Percentiles rank a stretch among this genome's conserved stretches.
These are phyloP conservation scores for Fusarium pilosicola DNA, from an alignment of 2,329 filamentous ascomycete genomes.

Conservation along the genomic window DNA sequence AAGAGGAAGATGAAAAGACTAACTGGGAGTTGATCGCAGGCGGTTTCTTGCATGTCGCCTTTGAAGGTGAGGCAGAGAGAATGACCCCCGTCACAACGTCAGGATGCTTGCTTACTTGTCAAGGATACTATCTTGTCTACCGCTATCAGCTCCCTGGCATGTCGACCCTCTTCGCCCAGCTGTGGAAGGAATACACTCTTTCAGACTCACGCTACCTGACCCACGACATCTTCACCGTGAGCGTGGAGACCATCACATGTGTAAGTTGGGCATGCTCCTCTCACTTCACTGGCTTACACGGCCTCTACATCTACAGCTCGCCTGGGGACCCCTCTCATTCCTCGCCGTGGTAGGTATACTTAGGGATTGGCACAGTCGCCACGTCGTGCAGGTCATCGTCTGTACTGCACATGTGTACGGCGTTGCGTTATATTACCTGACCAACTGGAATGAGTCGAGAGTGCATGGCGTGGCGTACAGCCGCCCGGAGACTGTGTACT, in stretches of 20 bases:
- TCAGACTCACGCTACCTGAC: conserved; percentile 90
- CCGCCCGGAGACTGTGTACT: conserved; percentile 69
- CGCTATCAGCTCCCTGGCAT: conserved; percentile 72
- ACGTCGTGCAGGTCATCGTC: conserved; percentile 62
- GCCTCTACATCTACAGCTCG: conserved; percentile 50
- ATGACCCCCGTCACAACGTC: neutral
- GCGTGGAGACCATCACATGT: conserved; percentile 84
- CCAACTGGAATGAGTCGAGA: conserved; percentile 61
- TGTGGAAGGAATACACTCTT: conserved; percentile 93
- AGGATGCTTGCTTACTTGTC: neutral
- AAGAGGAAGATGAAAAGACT: neutral
- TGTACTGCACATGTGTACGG: conserved; percentile 69
- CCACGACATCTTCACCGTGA: conserved; percentile 84
- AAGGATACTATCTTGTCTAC: conserved; percentile 80
- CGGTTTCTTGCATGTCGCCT: conserved; percentile 79
- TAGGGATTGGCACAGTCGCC: conserved; percentile 55
- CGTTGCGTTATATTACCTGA: conserved; percentile 70
- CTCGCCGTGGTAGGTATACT: conserved; percentile 59
- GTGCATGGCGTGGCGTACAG: conserved; percentile 60
- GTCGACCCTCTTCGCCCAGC: conserved; percentile 80
- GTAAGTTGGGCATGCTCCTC: conserved; percentile 57
- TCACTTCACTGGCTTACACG: neutral
- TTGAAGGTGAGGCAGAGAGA: conserved; percentile 69
- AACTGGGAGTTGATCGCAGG: conserved; percentile 51
- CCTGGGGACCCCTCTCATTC: conserved; percentile 69